phyloP scores from a whole-genome alignment of 1,284 basidiomycete species.

The Fistulinella cinereoalba region DNA sequence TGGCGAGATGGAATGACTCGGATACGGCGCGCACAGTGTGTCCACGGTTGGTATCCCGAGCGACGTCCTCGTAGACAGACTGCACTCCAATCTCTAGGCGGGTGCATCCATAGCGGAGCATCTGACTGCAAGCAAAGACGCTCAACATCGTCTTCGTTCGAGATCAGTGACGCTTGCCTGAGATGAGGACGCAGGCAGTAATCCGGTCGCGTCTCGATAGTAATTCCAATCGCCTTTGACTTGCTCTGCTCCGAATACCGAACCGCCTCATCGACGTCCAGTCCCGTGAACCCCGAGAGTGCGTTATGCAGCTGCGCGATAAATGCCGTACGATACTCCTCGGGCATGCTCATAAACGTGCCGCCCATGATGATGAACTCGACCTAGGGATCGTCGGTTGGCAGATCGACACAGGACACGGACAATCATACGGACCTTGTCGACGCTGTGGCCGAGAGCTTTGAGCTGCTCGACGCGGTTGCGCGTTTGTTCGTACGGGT shows the following conservation, averaged over 20 bases:
- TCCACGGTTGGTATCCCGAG: conserved; percentile 95
- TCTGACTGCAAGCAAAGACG: conserved; percentile 61
- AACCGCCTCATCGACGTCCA: conserved; percentile 97
- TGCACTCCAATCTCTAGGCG: conserved; percentile 98
- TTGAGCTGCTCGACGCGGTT: conserved; percentile 95
- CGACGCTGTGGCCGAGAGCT: conserved; percentile 92
- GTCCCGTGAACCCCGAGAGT: conserved; percentile 90
- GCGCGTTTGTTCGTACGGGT: conserved; percentile 97
- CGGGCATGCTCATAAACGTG: conserved; percentile 99
- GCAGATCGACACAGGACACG: background rate
- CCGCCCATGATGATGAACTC: conserved; percentile 99
- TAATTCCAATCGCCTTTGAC: conserved; percentile 98
- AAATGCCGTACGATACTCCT: conserved; percentile 92
- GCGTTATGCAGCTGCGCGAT: conserved; percentile 98
- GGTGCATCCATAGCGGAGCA: conserved; percentile 99
- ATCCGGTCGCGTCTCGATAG: conserved; percentile 98
- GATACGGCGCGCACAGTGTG: conserved; percentile 98
- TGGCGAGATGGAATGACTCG: conserved; percentile 97
- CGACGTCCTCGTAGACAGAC: conserved; percentile 99
- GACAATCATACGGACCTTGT: conserved; percentile 65
- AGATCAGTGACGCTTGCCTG: conserved; percentile 45
- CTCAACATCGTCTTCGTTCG: background rate
- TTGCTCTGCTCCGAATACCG: conserved; percentile 94
- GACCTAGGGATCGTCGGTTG: conserved; percentile 52
- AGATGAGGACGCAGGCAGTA: conserved; percentile 98